Evolutionary conservation across 352 stramenopile genomes (phyloP), one percentile per base, ranked within the genome.

Genomic region (Phytophthora aleatoria): DNA sequence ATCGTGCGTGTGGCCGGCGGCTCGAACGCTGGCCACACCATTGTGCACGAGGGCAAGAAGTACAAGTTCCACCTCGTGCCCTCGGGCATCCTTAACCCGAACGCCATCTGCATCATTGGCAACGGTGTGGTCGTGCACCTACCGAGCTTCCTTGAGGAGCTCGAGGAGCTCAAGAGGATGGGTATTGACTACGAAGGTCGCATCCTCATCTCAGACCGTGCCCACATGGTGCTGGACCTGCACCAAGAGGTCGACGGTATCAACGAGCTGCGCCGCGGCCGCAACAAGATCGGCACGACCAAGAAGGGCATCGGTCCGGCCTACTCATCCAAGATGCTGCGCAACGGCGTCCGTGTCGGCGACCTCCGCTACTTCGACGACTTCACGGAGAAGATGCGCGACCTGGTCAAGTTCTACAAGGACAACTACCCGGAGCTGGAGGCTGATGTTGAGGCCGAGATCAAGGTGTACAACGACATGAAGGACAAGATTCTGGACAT

Each of bases 11-110:
- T 99, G n/a, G 97, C 96, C 11, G 91, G 97, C 50, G 97, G 98
- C 41, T 97, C 96, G 28, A 99, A 99, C 85, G 97, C 98, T 27
- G 98, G 98, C 28, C 98, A 99, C 84, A 99, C 97, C 42, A 99
- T 99, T 73, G 96, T 99, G 48, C 96, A 98, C 54, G 83, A 99
- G 47, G 87, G 92, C 49, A 98, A 97, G 82, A 99, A 99, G 78
- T 99, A 99, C 89, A 99, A 99, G 77, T 99, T 99, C 81, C 98
- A 99, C 83, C 77, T 99, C 5, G 83, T 99, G 54, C 98, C 98
- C 3, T 99, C 92, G 42, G 98, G 97, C 48, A 98, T 99, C 56
- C 76, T 99, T 41, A 98, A 99, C 77, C 83, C 92, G 28, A 81
- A 96, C 44, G 96, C 95, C 0, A 91, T 93, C 35, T 99, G 97